Base-by-base conservation (phyloP, 768 basidiomycete genomes). In the Tylopilus sp. region DNA sequence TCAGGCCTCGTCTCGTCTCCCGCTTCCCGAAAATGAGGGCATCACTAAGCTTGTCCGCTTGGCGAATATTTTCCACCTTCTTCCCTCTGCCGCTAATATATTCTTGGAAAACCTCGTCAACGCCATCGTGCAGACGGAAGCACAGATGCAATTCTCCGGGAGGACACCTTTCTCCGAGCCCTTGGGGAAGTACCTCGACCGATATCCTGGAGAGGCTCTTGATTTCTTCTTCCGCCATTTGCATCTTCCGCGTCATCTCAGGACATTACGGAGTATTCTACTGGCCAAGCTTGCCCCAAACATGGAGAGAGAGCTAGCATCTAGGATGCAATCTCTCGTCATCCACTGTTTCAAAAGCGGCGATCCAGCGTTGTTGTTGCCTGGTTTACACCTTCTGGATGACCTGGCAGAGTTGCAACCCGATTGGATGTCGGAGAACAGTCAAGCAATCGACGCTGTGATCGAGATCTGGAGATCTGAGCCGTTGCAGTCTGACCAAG, bases 41-140 rank as follows among this genome's bases (percentile, higher is more conserved):
- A 91, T 99, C 58, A 87, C 86, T 25, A 92, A 98, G 65, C 83
- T 99, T 56, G 92, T 95, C 26, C 86, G 89, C n/a, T 77, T 99
- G 51, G 89, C 95, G 50, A 96, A 98, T 63, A 93, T 99, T 53
- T 98, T 99, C 75, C 95, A 98, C 64, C 84, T 98, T 5, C 78
- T 99, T 11, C 97, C 97, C 2, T 87, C 89, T 8, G 87, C 94
- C 0, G 96, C 97, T 41, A 92, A 92, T 58, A 87, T 89, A 41
- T 99, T 95, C 72, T 78, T 99, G 33, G 85, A 92, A 60, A 83
- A 83, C 45, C 81, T 98, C n/a, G 84, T 93, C 56, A 87, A 87
- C 54, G 78, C 85, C 11, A 84, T 98, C 48, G 94, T 98, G 28
- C 88, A 95, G 62, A 93, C 92, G 4, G 97, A 99, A 70, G 81